Evolutionary conservation across 2,329 filamentous ascomycete genomes (phyloP).

Genomic region (Penicillium italicum): DNA sequence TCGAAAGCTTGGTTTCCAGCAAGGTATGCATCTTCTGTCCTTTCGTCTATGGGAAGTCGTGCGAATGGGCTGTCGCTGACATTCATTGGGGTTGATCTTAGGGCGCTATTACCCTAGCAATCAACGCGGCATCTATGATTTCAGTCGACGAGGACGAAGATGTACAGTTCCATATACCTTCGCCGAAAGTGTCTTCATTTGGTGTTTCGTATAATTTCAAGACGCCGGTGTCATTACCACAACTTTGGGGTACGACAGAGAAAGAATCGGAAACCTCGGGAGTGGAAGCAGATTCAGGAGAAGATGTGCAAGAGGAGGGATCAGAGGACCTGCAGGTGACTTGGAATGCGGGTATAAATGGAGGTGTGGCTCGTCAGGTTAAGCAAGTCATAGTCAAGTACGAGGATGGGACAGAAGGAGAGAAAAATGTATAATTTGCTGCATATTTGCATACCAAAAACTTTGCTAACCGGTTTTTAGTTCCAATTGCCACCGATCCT

Average conservation of each 20-base stretch:
- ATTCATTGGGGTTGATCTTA: conserved; percentile 6
- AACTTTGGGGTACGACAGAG: conserved; percentile 19
- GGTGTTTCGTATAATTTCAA: conserved; percentile 36
- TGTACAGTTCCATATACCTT: conserved; percentile 30
- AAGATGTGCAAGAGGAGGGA: conserved; percentile 12
- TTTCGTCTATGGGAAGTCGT: not conserved
- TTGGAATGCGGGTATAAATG: conserved; percentile 33
- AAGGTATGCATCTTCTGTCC: conserved; percentile 29
- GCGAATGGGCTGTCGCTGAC: conserved; percentile 10
- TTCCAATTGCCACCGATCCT: conserved; percentile 30
- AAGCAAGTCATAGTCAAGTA: conserved; percentile 24
- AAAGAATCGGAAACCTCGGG: conserved; percentile 18
- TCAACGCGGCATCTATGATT: conserved; percentile 38
- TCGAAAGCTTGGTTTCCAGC: conserved; percentile 38
- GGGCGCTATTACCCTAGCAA: conserved; percentile 33
- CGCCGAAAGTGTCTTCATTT: conserved; percentile 24
- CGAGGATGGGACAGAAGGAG: conserved; percentile 27
- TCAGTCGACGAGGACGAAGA: conserved; percentile 29
- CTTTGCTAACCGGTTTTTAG: conserved; percentile 23
- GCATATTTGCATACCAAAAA: not conserved
- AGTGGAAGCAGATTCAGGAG: conserved; percentile 13
- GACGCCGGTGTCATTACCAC: conserved; percentile 31
- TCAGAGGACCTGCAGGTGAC: conserved; percentile 25
- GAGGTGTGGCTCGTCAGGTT: conserved; percentile 25
- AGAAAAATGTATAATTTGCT: conserved; percentile 25